phyloP scores from a whole-genome alignment of 2,329 filamentous ascomycete genomes.

The Exophiala sideris region DNA sequence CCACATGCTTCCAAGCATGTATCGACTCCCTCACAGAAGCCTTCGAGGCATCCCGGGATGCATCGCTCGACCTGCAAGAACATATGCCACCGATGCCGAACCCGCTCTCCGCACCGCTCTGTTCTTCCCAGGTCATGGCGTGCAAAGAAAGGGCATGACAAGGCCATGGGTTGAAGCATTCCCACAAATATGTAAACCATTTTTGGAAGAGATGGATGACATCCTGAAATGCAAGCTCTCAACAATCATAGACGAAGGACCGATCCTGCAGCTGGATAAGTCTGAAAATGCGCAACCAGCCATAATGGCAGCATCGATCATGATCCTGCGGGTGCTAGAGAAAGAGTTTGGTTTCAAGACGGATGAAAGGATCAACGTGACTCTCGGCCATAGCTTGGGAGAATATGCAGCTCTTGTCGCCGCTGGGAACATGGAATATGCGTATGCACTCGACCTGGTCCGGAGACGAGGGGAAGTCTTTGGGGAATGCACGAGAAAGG shows the following conservation, averaged over 20 bases:
- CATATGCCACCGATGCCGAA: slow-evolving; percentile 22
- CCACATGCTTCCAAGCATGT: slow-evolving; percentile 11
- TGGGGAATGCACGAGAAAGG: slow-evolving; percentile 68
- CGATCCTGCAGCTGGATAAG: slow-evolving; percentile 70
- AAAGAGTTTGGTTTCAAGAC: slow-evolving; percentile 76
- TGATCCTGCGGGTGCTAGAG: slow-evolving; percentile 85
- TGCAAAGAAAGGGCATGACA: slow-evolving; percentile 85
- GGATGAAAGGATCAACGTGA: slow-evolving; percentile 70
- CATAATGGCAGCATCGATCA: slow-evolving; percentile 90
- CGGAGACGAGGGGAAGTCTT: slow-evolving; percentile 76
- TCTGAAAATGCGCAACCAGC: slow-evolving; percentile 90
- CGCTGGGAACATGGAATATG: slow-evolving; percentile 73
- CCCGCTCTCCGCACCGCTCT: slow-evolving; percentile 41
- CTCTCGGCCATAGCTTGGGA: slow-evolving; percentile 84
- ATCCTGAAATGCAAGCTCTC: slow-evolving; percentile 72
- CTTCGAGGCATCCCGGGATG: slow-evolving; percentile 4
- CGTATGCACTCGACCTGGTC: slow-evolving; percentile 74
- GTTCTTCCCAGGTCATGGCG: slow-evolving; percentile 65
- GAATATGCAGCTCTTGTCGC: slow-evolving; percentile 91
- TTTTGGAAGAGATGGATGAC: slow-evolving; percentile 82
- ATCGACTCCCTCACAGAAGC: slow-evolving; percentile 11
- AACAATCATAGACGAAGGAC: slow-evolving; percentile 72
- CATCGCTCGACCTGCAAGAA: slow-evolving; percentile 9
- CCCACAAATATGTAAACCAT: slow-evolving; percentile 68
- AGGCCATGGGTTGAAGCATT: slow-evolving; percentile 83